Conservation (phyloP, 1,284 basidiomycete species). For the Cutaneotrichosporon mucoides region DNA sequence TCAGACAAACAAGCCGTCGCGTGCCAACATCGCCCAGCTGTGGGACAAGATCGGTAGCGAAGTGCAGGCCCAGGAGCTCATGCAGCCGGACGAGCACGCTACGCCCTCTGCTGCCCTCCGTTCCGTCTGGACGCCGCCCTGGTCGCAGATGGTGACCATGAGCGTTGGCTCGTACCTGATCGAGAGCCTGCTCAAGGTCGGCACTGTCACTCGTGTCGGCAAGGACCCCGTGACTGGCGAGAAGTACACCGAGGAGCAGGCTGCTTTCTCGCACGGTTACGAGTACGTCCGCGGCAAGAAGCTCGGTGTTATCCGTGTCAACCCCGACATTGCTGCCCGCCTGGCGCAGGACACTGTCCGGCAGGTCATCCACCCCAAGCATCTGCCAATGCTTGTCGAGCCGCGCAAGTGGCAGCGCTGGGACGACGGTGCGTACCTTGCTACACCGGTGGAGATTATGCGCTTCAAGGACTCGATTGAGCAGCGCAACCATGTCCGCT, state of each 20-base stretch:
- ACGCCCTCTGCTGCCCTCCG: slow-evolving; percentile 60
- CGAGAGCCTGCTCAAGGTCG: slow-evolving; percentile 76
- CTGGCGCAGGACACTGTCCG: slow-evolving; percentile 71
- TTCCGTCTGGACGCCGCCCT: slow-evolving; percentile 67
- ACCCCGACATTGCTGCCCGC: slow-evolving; percentile 71
- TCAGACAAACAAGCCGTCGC: slow-evolving; percentile 32
- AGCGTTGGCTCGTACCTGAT: slow-evolving; percentile 80
- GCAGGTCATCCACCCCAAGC: slow-evolving; percentile 83
- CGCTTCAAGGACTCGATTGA: slow-evolving; percentile 89
- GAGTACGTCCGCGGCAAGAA: slow-evolving; percentile 91
- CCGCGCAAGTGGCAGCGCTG: slow-evolving; percentile 82
- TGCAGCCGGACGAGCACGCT: slow-evolving; percentile 14
- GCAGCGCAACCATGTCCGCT: slow-evolving; percentile 73
- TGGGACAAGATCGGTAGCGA: slow-evolving; percentile 51
- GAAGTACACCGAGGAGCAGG: slow-evolving; percentile 65
- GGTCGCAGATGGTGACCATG: slow-evolving; percentile 73
- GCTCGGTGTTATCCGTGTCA: slow-evolving; percentile 84
- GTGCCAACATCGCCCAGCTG: slow-evolving; percentile 23
- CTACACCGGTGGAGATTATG: slow-evolving; percentile 68
- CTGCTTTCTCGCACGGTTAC: slow-evolving; percentile 87
- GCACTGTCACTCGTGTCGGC: slow-evolving; percentile 66
- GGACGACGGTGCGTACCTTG: slow-evolving; percentile 79
- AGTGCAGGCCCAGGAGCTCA: slow-evolving; percentile 41
- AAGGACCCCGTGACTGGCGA: slow-evolving; percentile 46
- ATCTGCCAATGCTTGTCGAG: slow-evolving; percentile 91